Evolutionary conservation across 2,329 filamentous ascomycete species (phyloP).

Genomic region (Penicillium palitans): DNA sequence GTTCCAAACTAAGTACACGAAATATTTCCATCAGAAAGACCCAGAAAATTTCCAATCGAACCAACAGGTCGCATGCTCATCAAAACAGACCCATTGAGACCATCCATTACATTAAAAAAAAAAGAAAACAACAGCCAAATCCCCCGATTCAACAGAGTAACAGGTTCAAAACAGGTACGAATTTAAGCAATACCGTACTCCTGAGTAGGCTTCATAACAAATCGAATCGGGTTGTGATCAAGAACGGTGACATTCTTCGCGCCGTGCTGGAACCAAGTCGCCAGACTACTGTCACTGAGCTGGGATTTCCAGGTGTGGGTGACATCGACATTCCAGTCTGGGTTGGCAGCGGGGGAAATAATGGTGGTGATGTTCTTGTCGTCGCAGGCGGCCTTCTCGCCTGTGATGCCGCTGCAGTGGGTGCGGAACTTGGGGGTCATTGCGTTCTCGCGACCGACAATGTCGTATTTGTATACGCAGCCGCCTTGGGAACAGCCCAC

Average conservation of each 20-base stretch:
- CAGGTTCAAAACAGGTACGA: not conserved
- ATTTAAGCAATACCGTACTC: conserved; percentile 11
- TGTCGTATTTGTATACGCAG: conserved; percentile 37
- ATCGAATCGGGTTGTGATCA: not conserved
- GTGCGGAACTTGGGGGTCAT: conserved; percentile 40
- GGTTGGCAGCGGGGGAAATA: conserved; percentile 20
- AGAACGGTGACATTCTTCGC: conserved; percentile 10
- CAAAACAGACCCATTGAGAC: not conserved
- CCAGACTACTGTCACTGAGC: conserved; percentile 9
- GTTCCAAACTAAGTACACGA: not conserved
- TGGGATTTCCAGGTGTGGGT: conserved; percentile 29
- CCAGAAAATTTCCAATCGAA: not conserved
- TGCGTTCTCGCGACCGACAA: conserved; percentile 25
- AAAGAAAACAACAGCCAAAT: not conserved
- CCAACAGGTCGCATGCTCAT: conserved; percentile 1
- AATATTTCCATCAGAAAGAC: not conserved
- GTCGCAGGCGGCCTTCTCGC: conserved; percentile 28
- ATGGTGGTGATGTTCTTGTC: conserved; percentile 27
- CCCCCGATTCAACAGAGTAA: not conserved
- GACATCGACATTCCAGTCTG: conserved; percentile 31
- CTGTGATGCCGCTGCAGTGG: conserved; percentile 33
- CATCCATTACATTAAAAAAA: conserved; percentile 2
- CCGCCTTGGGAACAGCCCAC: conserved; percentile 36
- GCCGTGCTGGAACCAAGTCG: conserved; percentile 12
- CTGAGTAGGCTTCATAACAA: conserved; percentile 9